phyloP scores from a whole-genome alignment of 495 filamentous ascomycete species.

The Parathielavia appendiculata region DNA sequence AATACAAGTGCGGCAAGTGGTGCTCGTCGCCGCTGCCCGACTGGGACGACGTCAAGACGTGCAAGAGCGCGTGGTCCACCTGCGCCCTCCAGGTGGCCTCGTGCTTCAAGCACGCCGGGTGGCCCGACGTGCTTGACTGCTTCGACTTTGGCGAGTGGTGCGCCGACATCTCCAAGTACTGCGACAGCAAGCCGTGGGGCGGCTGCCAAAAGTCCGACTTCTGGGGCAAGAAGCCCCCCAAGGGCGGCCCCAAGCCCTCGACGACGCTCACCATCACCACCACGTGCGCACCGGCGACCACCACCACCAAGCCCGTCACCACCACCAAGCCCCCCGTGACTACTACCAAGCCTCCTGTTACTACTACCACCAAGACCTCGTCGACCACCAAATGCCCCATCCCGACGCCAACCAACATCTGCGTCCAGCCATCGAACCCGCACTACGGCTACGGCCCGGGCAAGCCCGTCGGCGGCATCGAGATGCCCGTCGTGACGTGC shows the following conservation, averaged over 20 bases:
- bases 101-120: slow-evolving; percentile 47
- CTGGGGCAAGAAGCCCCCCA: slow-evolving; percentile 36
- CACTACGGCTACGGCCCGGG: slow-evolving; percentile 36
- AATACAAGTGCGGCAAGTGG: slow-evolving; percentile 49
- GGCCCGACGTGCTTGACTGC: slow-evolving; percentile 42
- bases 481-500: slow-evolving; percentile 45
- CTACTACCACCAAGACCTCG: slow-evolving; percentile 13
- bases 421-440: slow-evolving; percentile 38
- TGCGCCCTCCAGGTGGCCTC: slow-evolving; percentile 43
- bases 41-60: slow-evolving; percentile 37
- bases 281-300: slow-evolving; percentile 22
- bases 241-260: slow-evolving; percentile 27
- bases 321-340: too few species aligned
- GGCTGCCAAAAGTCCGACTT: slow-evolving; percentile 32
- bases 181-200: slow-evolving; percentile 22
- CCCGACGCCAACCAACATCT: slow-evolving; percentile 43
- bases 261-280: slow-evolving; percentile 30
- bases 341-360: too few species aligned
- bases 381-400: slow-evolving; percentile 34
- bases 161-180: slow-evolving; percentile 35
- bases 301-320: slow-evolving; percentile 24
- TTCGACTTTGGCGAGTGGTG: slow-evolving; percentile 45
- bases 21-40: slow-evolving; percentile 45
- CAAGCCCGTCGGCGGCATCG: slow-evolving; percentile 46
- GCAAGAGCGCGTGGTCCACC: slow-evolving; percentile 33